A percentile compares a stretch with the other conserved stretches of the same genome.
Evolutionary conservation across 306 rosid genomes (phyloP).

Genomic region (Castanopsis chinensis): DNA sequence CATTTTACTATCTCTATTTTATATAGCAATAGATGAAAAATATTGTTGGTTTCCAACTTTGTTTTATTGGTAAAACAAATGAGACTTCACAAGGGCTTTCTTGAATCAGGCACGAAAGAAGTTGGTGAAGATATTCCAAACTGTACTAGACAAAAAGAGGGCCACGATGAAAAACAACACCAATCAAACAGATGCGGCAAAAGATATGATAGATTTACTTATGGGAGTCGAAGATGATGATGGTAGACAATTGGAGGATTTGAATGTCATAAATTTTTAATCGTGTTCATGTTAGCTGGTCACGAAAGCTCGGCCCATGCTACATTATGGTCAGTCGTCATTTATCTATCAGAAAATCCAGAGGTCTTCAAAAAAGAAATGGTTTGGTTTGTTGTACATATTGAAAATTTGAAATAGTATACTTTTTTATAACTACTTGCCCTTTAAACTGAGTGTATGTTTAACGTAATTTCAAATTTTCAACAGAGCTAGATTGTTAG

Average conservation of each 20-base stretch:
- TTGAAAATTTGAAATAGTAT: neutral
- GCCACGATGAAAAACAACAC: neutral
- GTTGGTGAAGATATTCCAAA: slow-evolving; percentile 1
- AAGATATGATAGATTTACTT: slow-evolving; percentile 41
- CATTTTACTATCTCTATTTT: too few relatives aligned
- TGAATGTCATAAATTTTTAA: slow-evolving; percentile 44
- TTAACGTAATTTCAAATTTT: neutral
- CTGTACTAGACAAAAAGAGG: slow-evolving; percentile 14
- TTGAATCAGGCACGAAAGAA: slow-evolving; percentile 24
- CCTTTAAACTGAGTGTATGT: too few relatives aligned
- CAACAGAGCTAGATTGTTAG: neutral
- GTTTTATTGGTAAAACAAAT: too few relatives aligned
- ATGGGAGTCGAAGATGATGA: slow-evolving; percentile 37
- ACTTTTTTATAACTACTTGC: neutral
- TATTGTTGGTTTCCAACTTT: too few relatives aligned
- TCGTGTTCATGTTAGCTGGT: slow-evolving; percentile 74
- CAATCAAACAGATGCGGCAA: slow-evolving; percentile 1
- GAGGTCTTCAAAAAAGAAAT: slow-evolving; percentile 43
- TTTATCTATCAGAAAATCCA: slow-evolving; percentile 54
- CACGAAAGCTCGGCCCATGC: slow-evolving; percentile 83
- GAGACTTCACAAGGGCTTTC: neutral
- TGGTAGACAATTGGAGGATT: slow-evolving; percentile 37
- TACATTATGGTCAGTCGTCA: slow-evolving; percentile 63
- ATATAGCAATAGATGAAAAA: too few relatives aligned
- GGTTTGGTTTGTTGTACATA: slow-evolving; percentile 27